Percentiles rank a stretch among this genome's conserved stretches.
Conservation (phyloP, 371 early-diverging fungal species). For the Circinella umbellata region DNA sequence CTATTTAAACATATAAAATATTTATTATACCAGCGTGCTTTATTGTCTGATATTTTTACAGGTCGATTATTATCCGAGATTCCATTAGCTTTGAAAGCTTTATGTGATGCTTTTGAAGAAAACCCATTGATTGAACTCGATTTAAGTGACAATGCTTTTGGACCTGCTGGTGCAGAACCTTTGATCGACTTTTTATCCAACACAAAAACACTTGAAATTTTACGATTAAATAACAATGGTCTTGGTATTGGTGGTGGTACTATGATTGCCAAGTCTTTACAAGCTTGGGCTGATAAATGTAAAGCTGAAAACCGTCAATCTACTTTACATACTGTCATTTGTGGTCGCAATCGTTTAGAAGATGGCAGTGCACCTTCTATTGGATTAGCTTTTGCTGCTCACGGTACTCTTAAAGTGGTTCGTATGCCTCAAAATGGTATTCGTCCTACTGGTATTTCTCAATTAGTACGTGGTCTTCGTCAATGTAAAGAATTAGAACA, state of each 20-base stretch:
- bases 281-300: slow-evolving; percentile 73
- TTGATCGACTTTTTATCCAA: slow-evolving; percentile 83
- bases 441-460: slow-evolving; percentile 88
- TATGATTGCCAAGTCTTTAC: slow-evolving; percentile 85
- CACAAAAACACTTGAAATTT: slow-evolving; percentile 75
- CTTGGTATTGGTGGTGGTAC: slow-evolving; percentile 90
- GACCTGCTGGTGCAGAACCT: slow-evolving; percentile 92
- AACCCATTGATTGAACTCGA: slow-evolving; percentile 80
- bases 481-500: slow-evolving; percentile 71
- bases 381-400: slow-evolving; percentile 83
- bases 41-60: slow-evolving; percentile 92
- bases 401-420: slow-evolving; percentile 78
- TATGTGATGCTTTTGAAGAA: slow-evolving; percentile 85
- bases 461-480: slow-evolving; percentile 73
- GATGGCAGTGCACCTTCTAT: slow-evolving; percentile 78
- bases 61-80: slow-evolving; percentile 91
- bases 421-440: slow-evolving; percentile 98
- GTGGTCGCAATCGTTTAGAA: slow-evolving; percentile 95
- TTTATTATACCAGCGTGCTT: slow-evolving; percentile 42
- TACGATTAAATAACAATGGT: slow-evolving; percentile 96
- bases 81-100: slow-evolving; percentile 79
- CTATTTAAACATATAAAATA: not conserved
- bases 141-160: slow-evolving; percentile 98
- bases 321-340: slow-evolving; percentile 79
- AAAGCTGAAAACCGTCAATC: slow-evolving; percentile 66